phyloP scores from a whole-genome alignment of 2,329 filamentous ascomycete genomes.

The Rosellinia necatrix region DNA sequence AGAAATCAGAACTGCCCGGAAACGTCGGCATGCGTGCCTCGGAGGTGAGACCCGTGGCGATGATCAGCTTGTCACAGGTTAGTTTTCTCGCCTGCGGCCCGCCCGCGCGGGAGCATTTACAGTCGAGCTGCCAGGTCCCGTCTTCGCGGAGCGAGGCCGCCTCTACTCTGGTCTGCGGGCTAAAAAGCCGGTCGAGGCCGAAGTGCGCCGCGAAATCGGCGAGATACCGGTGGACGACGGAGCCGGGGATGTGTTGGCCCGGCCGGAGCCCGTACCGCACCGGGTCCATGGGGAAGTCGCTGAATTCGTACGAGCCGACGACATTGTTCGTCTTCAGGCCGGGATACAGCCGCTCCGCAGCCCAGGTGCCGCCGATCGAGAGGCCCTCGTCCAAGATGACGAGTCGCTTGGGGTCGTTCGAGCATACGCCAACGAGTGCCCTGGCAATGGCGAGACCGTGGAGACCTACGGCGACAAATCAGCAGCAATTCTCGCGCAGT shows the following conservation, averaged over 20 bases:
- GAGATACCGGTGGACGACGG: conserved; percentile 18
- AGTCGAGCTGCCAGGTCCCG: conserved; percentile 17
- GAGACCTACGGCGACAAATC: conserved; percentile 10
- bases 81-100: background rate
- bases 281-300: conserved; percentile 19
- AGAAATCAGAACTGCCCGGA: conserved; percentile 5
- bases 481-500: background rate
- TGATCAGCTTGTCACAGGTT: conserved; percentile 19
- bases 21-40: conserved; percentile 19
- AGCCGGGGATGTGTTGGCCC: conserved; percentile 22
- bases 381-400: conserved; percentile 14
- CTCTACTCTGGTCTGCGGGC: conserved; percentile 10
- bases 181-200: conserved; percentile 12
- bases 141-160: conserved; percentile 12
- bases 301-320: conserved; percentile 24
- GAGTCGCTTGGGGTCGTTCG: background rate
- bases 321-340: conserved; percentile 25
- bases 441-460: conserved; percentile 19
- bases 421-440: conserved; percentile 4
- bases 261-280: conserved; percentile 12
- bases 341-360: conserved; percentile 21
- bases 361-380: conserved; percentile 24
- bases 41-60: conserved; percentile 20
- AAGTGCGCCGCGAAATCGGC: conserved; percentile 15
- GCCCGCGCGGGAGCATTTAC: background rate